Evolutionary conservation across 2,329 filamentous ascomycete genomes (phyloP).

Genomic region (Xenosphaeropsis pyriputrescens): DNA sequence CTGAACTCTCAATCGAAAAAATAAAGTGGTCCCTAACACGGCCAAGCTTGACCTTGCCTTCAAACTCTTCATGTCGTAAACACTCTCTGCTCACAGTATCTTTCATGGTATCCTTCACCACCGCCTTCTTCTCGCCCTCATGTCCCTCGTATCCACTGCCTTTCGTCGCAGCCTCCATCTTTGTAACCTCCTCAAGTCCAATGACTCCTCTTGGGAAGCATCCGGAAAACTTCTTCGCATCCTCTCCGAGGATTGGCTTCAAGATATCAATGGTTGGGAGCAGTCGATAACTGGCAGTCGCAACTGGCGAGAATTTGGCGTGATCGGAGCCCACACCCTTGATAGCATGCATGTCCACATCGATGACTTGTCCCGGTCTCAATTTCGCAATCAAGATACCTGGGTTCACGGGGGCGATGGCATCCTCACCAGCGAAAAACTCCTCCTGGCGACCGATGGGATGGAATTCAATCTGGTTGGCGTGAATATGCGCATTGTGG

Average conservation of each 20-base stretch:
- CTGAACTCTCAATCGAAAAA: slow-evolving; percentile 86
- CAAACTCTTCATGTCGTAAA: slow-evolving; percentile 81
- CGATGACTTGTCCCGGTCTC: slow-evolving; percentile 76
- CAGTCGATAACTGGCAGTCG: slow-evolving; percentile 84
- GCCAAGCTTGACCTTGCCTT: slow-evolving; percentile 88
- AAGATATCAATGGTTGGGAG: slow-evolving; percentile 78
- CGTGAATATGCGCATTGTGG: slow-evolving; percentile 72
- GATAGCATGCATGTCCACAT: slow-evolving; percentile 82
- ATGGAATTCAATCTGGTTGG: slow-evolving; percentile 60
- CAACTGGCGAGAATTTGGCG: slow-evolving; percentile 92
- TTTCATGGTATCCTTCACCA: slow-evolving; percentile 76
- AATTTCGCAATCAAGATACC: slow-evolving; percentile 92
- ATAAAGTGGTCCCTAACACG: slow-evolving; percentile 92
- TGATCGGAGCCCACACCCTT: slow-evolving; percentile 92
- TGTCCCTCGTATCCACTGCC: slow-evolving; percentile 58
- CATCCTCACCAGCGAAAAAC: slow-evolving; percentile 52
- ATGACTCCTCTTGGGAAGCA: slow-evolving; percentile 91
- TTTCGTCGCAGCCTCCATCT: slow-evolving; percentile 42
- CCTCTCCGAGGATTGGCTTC: slow-evolving; percentile 68
- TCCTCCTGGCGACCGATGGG: slow-evolving; percentile 60
- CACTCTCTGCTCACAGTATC: slow-evolving; percentile 94
- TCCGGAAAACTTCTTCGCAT: slow-evolving; percentile 76
- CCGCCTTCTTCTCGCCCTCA: slow-evolving; percentile 72
- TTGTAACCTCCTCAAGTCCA: slow-evolving; percentile 56
- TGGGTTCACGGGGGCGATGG: slow-evolving; percentile 68